A percentile compares a stretch with the other conserved stretches of the same genome.
phyloP scores from a whole-genome alignment of 306 rosid species.

The Cucumis sativus region DNA sequence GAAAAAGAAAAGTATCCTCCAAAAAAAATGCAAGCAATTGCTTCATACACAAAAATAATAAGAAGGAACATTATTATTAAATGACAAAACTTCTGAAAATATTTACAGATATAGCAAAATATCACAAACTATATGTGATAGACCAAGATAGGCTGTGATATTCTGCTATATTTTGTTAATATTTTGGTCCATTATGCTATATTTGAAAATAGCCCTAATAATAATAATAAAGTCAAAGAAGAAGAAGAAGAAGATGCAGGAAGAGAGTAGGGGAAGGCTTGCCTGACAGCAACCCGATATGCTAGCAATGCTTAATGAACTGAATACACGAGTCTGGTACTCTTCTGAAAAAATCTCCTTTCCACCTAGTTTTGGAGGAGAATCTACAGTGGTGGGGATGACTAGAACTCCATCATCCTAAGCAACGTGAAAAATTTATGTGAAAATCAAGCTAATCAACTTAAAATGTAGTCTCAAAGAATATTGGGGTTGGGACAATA shows the following conservation, averaged over 20 bases:
- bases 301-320: slow-evolving; percentile 83
- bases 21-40: neutral
- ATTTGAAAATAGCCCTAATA: too few relatives aligned
- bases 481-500: neutral
- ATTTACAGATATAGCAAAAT: too few relatives aligned
- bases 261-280: slow-evolving; percentile 2
- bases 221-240: too few relatives aligned
- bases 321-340: slow-evolving; percentile 45
- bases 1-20: neutral
- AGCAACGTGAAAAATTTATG: neutral
- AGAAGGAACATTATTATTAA: too few relatives aligned
- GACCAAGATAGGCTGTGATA: too few relatives aligned
- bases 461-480: neutral
- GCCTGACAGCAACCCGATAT: slow-evolving; percentile 98
- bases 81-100: too few relatives aligned
- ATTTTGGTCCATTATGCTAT: too few relatives aligned
- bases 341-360: slow-evolving; percentile 67
- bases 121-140: too few relatives aligned
- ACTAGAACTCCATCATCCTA: slow-evolving; percentile 95
- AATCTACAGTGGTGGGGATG: slow-evolving; percentile 76
- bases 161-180: too few relatives aligned
- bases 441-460: neutral
- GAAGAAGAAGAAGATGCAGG: neutral
- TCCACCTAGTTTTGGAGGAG: slow-evolving; percentile 88
- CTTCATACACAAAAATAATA: neutral